Evolutionary conservation across 768 basidiomycete species (phyloP).

Genomic region (Filobasidium wieringae): DNA sequence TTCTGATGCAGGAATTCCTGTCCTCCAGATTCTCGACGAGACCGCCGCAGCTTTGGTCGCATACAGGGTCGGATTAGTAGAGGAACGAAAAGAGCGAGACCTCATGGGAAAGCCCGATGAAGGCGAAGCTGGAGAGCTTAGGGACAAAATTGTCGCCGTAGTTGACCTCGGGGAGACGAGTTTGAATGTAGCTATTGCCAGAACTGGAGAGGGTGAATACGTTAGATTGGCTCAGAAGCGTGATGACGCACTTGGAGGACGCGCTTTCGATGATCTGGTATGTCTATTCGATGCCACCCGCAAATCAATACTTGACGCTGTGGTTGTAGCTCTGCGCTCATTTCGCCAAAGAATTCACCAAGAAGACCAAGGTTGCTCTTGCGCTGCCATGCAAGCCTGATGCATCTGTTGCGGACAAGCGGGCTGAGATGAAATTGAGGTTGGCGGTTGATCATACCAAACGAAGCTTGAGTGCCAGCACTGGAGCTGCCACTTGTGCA

Average conservation of each 20-base stretch:
- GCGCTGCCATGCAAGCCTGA: constrained; percentile 50
- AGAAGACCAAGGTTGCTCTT: constrained; percentile 75
- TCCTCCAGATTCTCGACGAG: constrained; percentile 79
- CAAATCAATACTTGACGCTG: neutral
- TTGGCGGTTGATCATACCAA: constrained; percentile 92
- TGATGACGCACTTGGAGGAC: constrained; percentile 38
- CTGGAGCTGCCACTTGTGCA: constrained; percentile 76
- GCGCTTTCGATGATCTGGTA: constrained; percentile 40
- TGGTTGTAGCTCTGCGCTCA: constrained; percentile 57
- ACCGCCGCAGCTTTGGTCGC: constrained; percentile 58
- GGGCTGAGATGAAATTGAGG: constrained; percentile 84
- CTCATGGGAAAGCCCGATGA: constrained; percentile 36
- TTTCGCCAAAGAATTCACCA: constrained; percentile 91
- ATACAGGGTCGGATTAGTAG: constrained; percentile 38
- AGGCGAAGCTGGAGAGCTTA: constrained; percentile 36
- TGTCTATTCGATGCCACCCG: too few relatives aligned
- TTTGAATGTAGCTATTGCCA: constrained; percentile 34
- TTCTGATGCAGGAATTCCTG: constrained; percentile 63
- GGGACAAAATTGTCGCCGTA: constrained; percentile 39
- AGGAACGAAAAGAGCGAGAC: constrained; percentile 34
- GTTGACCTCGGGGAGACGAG: constrained; percentile 41
- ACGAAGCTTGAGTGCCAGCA: constrained; percentile 74
- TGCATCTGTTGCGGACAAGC: constrained; percentile 52
- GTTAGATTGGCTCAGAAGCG: constrained; percentile 36
- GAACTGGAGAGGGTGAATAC: constrained; percentile 38